phyloP scores from a whole-genome alignment of 1,139 yeast genomes.

The Pichia sp. region DNA sequence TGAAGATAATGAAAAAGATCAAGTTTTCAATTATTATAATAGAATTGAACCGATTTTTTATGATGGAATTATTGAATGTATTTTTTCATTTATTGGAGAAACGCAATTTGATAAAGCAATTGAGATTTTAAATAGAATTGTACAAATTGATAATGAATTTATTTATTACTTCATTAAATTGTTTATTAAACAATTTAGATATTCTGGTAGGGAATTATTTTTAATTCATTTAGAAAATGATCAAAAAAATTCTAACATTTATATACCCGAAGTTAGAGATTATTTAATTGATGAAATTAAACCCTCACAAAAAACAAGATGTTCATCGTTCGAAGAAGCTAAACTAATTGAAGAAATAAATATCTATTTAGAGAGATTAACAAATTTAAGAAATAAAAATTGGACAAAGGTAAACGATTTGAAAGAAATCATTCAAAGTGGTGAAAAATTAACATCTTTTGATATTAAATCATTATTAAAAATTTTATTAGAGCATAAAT shows the following conservation, averaged over 20 bases:
- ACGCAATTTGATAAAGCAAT: slow-evolving; percentile 19
- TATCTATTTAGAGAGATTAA: slow-evolving; percentile 12
- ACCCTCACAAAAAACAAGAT: slow-evolving; percentile 8
- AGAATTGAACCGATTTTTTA: slow-evolving; percentile 25
- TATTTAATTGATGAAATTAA: slow-evolving; percentile 17
- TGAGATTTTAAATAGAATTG: slow-evolving; percentile 17
- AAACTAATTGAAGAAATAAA: slow-evolving; percentile 18
- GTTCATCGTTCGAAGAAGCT: slow-evolving; percentile 21
- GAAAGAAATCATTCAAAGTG: slow-evolving; percentile 16
- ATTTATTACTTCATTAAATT: slow-evolving; percentile 18
- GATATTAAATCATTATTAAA: slow-evolving; percentile 22
- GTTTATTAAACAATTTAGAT: slow-evolving; percentile 14
- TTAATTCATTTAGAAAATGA: slow-evolving; percentile 15
- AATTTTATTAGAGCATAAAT: slow-evolving; percentile 18
- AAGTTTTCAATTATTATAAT: slow-evolving; percentile 26
- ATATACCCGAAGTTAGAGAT: slow-evolving; percentile 15
- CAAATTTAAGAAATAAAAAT: slow-evolving; percentile 5
- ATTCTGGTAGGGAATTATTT: slow-evolving; percentile 23
- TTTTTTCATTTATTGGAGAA: slow-evolving; percentile 19
- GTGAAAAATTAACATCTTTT: slow-evolving; percentile 20
- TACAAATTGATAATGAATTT: slow-evolving; percentile 20
- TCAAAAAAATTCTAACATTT: slow-evolving; percentile 1
- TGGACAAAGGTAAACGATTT: slow-evolving; percentile 12
- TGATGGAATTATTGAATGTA: slow-evolving; percentile 19
- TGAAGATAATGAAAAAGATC: slow-evolving; percentile 15